Conservation (phyloP, 2,329 filamentous ascomycete species). For the Botrytis paeoniae region DNA sequence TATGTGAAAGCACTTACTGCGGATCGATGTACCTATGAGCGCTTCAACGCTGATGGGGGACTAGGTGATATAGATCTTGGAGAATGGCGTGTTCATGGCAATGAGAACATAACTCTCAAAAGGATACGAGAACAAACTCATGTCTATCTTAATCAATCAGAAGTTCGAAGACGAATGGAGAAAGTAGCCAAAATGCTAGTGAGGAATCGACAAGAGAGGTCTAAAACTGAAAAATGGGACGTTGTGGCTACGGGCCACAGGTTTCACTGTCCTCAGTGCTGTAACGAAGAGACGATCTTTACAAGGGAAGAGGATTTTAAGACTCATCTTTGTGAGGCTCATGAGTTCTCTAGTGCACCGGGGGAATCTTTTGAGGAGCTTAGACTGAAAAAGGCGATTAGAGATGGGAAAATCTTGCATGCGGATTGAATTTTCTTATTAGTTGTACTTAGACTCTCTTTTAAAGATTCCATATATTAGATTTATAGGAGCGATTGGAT, state of each 20-base stretch:
- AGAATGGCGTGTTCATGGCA: neutral
- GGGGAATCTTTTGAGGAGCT: neutral
- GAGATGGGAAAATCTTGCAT: neutral
- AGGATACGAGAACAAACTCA: neutral
- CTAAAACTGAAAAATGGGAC: neutral
- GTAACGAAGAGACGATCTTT: neutral
- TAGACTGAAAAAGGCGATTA: neutral
- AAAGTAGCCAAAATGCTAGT: neutral
- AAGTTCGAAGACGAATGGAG: neutral
- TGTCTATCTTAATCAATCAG: neutral
- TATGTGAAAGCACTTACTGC: neutral
- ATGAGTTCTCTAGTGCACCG: neutral
- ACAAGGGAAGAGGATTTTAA: neutral
- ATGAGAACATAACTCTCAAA: neutral
- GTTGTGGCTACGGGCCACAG: neutral
- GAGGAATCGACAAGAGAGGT: neutral
- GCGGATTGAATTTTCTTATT: neutral
- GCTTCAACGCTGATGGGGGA: neutral
- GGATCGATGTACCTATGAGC: neutral
- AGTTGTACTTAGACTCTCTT: neutral
- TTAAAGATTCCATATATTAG: neutral
- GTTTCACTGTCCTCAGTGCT: neutral
- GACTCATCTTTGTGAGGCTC: neutral
- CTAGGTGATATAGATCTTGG: neutral
- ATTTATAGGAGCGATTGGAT: neutral